These are phyloP conservation scores for Plenodomus tracheiphilus DNA, from an alignment of 2,329 filamentous ascomycete genomes.

Conservation along the genomic window DNA sequence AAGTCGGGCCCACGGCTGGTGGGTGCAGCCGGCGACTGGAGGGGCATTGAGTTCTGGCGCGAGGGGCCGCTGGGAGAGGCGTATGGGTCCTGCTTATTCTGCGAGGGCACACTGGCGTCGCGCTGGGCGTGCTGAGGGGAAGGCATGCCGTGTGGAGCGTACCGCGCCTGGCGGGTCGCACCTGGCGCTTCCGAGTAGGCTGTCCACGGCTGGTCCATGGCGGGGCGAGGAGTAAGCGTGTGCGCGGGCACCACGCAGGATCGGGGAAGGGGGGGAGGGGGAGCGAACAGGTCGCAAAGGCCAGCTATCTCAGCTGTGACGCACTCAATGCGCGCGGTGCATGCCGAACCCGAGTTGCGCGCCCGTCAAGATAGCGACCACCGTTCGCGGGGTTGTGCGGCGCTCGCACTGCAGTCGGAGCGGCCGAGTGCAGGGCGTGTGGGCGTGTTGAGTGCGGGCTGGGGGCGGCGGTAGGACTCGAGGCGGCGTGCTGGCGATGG, in stretches of 20 bases:
- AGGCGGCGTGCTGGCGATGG: slow-evolving; percentile 13
- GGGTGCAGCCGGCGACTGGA: slow-evolving; percentile 39
- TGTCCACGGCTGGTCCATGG: slow-evolving; percentile 46
- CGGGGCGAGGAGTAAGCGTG: slow-evolving; percentile 12
- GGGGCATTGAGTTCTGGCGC: slow-evolving; percentile 42
- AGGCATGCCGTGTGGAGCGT: slow-evolving; percentile 41
- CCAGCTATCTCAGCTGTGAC: slow-evolving; percentile 42
- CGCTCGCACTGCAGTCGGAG: slow-evolving; percentile 1
- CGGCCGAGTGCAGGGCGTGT: slow-evolving; percentile 10
- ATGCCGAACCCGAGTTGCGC: slow-evolving; percentile 43
- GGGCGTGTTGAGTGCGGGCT: slow-evolving; percentile 12
- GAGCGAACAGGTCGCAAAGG: slow-evolving; percentile 17
- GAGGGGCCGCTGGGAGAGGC: slow-evolving; percentile 39
- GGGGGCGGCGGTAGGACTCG: slow-evolving; percentile 18
- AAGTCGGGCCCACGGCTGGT: slow-evolving; percentile 40
- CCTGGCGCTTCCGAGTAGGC: slow-evolving; percentile 40
- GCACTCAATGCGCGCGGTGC: slow-evolving; percentile 36
- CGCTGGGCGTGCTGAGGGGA: slow-evolving; percentile 39
- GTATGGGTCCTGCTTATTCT: slow-evolving; percentile 43
- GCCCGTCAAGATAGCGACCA: background rate
- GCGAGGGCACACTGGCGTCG: slow-evolving; percentile 35
- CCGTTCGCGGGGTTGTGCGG: background rate
- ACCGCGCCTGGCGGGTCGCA: slow-evolving; percentile 41
- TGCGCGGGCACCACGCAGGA: slow-evolving; percentile 9
- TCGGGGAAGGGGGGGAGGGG: slow-evolving; percentile 4